These are phyloP conservation scores for Polysphondylium violaceum DNA, from an alignment of 78 protist genomes.

Conservation along the genomic window DNA sequence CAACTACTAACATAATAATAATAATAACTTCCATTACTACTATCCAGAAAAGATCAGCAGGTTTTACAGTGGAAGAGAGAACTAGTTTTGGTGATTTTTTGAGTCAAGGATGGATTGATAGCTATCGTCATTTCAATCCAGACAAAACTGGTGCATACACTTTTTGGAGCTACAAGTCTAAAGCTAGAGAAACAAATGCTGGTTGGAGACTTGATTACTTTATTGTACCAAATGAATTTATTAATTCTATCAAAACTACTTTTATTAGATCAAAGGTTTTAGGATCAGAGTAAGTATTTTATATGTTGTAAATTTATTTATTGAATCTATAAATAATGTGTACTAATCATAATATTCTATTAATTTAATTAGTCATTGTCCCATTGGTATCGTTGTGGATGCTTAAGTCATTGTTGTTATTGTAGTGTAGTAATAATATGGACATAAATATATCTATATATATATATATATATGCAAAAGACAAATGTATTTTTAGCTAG, in stretches of 20 bases:
- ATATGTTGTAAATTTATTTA: not conserved
- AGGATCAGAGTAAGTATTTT: slow-evolving; percentile 59
- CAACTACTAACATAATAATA: slow-evolving; percentile 7
- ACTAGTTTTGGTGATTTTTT: slow-evolving; percentile 70
- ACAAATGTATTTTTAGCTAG: too few relatives aligned
- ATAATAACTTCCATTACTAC: not conserved
- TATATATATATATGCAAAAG: too few relatives aligned
- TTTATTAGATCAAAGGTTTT: slow-evolving; percentile 47
- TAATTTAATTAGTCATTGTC: too few relatives aligned
- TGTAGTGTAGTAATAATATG: too few relatives aligned
- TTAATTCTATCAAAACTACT: slow-evolving; percentile 33
- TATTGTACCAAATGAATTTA: slow-evolving; percentile 56
- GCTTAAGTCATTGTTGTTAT: too few relatives aligned
- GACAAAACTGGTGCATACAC: slow-evolving; percentile 59
- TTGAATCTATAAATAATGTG: not conserved
- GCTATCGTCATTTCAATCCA: slow-evolving; percentile 81
- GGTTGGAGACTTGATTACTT: slow-evolving; percentile 89
- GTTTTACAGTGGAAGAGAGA: slow-evolving; percentile 85
- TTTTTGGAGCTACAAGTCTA: slow-evolving; percentile 72
- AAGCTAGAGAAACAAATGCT: slow-evolving; percentile 51
- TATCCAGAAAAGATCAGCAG: slow-evolving; percentile 57
- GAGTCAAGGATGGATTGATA: slow-evolving; percentile 79
- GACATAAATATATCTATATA: too few relatives aligned
- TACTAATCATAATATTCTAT: not conserved
- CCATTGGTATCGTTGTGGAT: slow-evolving; percentile 66